A percentile compares a stretch with the other conserved stretches of the same genome.
Conservation (phyloP, 805 yeast species). For the Saturnispora serradocipensis region DNA sequence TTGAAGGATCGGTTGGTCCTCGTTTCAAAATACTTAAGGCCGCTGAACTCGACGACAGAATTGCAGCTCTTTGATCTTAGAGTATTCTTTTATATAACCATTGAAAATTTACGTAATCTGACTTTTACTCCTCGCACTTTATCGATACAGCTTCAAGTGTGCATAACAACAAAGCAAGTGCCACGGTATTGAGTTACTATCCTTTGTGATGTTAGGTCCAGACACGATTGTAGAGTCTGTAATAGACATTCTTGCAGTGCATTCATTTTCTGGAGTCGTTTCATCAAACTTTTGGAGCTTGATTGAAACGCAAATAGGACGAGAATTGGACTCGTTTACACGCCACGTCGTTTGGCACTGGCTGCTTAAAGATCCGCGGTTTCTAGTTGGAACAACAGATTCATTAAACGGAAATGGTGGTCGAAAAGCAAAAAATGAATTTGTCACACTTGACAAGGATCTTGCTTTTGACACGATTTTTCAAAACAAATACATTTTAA, state of each 20-base stretch:
- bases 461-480: background rate
- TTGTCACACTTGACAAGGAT: background rate
- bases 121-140: background rate
- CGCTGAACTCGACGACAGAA: conserved; percentile 92
- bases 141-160: background rate
- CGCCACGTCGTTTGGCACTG: conserved; percentile 31
- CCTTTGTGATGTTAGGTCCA: conserved; percentile 20
- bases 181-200: background rate
- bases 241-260: conserved; percentile 29
- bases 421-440: background rate
- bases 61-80: conserved; percentile 66
- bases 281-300: conserved; percentile 28
- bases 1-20: conserved; percentile 71
- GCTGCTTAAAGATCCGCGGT: conserved; percentile 25
- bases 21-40: conserved; percentile 75
- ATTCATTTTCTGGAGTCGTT: conserved; percentile 27
- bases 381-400: conserved; percentile 13
- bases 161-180: background rate
- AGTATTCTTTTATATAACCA: background rate
- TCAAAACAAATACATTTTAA: conserved; percentile 14
- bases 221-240: conserved; percentile 27
- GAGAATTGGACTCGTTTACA: conserved; percentile 23
- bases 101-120: background rate
- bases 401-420: background rate
- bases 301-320: conserved; percentile 11